Base-by-base conservation (phyloP, 140 eudicot species). In the Senecio squalidus region DNA sequence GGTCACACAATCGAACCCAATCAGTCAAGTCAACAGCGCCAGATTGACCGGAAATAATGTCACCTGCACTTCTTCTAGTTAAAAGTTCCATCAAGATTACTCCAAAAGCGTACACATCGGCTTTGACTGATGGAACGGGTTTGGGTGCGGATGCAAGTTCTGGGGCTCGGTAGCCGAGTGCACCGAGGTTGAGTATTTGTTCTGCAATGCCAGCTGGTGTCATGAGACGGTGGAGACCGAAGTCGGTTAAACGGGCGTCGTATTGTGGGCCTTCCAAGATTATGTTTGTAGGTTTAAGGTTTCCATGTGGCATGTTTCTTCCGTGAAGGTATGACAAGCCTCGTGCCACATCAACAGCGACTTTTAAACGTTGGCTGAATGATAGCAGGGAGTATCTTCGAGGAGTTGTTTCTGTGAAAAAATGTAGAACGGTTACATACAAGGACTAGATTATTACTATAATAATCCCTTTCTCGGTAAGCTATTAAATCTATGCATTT, bases 1-100 rank as follows among this genome's bases (percentile, higher is more conserved):
- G 95, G 53, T 88, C 90, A 43, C 96, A 92, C 46, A 92, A 61
- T 34, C 99, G 58, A 25, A 92, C 96, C 99, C 99, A 92, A 73
- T 92, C 99, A 0, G 99, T 85, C 1, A 92, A 76, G 70, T 92
- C 99, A 33, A 92, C 99, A 0, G 95, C 95, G 1, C 96, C 95
- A 0, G 99, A 92, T 69, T 87, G 99, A 26, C 96, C 96, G 0
- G 99, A 92, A 25, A 92, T 92, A 13, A 92, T 87, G 80, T 92
- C 99, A 38, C 99, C 99, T 0, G 99, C 99, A 60, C 99, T 92
- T 80, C 95, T 79, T 66, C 96, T 66, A 7, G 99, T 92, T 68
- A 92, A 61, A 58, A 92, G 64, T 72, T 92, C 99, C 99, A 92
- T 87, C 64, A 92, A 27, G 33, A 92, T 92, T 16, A 92, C 96